Conservation (phyloP, 495 filamentous ascomycete genomes). For the Neurospora sp. region DNA sequence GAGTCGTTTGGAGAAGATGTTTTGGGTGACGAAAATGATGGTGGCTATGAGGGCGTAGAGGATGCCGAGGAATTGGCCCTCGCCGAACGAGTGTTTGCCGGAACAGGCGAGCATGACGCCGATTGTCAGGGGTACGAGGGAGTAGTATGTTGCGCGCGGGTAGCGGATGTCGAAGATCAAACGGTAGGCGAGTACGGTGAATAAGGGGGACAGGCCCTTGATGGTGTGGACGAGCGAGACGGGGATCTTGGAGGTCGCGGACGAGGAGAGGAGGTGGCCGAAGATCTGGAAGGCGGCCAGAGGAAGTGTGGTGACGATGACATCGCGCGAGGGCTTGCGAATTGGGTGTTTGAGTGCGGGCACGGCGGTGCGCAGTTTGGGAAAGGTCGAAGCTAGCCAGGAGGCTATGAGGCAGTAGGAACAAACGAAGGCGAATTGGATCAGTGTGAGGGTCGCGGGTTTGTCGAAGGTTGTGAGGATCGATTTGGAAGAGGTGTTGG, state of each 20-base stretch:
- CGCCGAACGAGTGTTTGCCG: slow-evolving; percentile 55
- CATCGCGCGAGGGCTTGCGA: slow-evolving; percentile 67
- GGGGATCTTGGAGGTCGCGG: slow-evolving; percentile 86
- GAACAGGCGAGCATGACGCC: slow-evolving; percentile 95
- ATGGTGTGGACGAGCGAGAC: slow-evolving; percentile 98
- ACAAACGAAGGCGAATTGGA: slow-evolving; percentile 93
- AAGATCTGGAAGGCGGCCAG: slow-evolving; percentile 87
- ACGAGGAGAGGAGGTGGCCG: slow-evolving; percentile 87
- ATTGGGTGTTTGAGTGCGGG: slow-evolving; percentile 78
- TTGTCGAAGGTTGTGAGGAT: slow-evolving; percentile 90
- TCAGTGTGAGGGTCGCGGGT: slow-evolving; percentile 84
- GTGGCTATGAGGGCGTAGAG: slow-evolving; percentile 77
- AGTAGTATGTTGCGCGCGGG: slow-evolving; percentile 79
- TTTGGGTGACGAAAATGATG: slow-evolving; percentile 94
- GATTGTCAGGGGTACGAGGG: slow-evolving; percentile 79
- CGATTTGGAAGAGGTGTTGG: slow-evolving; percentile 95
- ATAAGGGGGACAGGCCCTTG: slow-evolving; percentile 95
- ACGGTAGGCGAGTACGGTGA: slow-evolving; percentile 91
- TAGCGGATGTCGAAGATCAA: slow-evolving; percentile 82
- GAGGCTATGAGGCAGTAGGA: slow-evolving; percentile 76
- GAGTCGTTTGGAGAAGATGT: slow-evolving; percentile 97
- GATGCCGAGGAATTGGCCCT: slow-evolving; percentile 77
- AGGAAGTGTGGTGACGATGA: slow-evolving; percentile 79
- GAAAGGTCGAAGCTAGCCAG: slow-evolving; percentile 59
- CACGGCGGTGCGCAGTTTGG: slow-evolving; percentile 52